These are phyloP conservation scores for Penicillium sp. DNA, from an alignment of 2,329 filamentous ascomycete genomes.

Conservation along the genomic window DNA sequence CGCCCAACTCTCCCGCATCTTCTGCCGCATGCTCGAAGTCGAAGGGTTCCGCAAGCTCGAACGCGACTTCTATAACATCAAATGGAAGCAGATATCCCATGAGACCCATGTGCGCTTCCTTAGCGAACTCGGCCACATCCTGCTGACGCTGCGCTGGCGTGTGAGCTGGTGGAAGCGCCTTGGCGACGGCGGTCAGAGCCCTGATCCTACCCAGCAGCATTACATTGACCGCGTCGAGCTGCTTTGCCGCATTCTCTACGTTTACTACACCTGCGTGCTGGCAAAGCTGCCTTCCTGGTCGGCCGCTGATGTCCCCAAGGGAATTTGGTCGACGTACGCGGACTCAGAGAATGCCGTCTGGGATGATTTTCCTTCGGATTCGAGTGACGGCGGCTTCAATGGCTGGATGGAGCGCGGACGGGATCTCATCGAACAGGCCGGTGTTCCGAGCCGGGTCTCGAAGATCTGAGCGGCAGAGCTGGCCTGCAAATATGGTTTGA, in stretches of 20 bases:
- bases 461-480: conserved; percentile 22
- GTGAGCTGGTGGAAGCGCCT: conserved; percentile 48
- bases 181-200: conserved; percentile 38
- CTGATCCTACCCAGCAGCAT: conserved; percentile 40
- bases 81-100: conserved; percentile 46
- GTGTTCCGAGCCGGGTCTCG: conserved; percentile 33
- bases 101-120: conserved; percentile 45
- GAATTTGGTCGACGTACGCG: conserved; percentile 43
- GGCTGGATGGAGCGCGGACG: conserved; percentile 43
- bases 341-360: conserved; percentile 42
- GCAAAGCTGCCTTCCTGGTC: conserved; percentile 45
- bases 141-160: conserved; percentile 47
- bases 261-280: conserved; percentile 47
- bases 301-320: conserved; percentile 38
- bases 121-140: conserved; percentile 41
- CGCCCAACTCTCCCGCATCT: conserved; percentile 46
- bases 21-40: conserved; percentile 49
- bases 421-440: conserved; percentile 42
- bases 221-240: conserved; percentile 43
- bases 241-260: conserved; percentile 47
- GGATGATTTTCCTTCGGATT: conserved; percentile 45
- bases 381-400: conserved; percentile 42
- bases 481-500: conserved; percentile 4
- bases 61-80: conserved; percentile 47
- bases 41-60: conserved; percentile 48